phyloP scores from a whole-genome alignment of 78 protist genomes.

The Cavenderia fasciculata region DNA sequence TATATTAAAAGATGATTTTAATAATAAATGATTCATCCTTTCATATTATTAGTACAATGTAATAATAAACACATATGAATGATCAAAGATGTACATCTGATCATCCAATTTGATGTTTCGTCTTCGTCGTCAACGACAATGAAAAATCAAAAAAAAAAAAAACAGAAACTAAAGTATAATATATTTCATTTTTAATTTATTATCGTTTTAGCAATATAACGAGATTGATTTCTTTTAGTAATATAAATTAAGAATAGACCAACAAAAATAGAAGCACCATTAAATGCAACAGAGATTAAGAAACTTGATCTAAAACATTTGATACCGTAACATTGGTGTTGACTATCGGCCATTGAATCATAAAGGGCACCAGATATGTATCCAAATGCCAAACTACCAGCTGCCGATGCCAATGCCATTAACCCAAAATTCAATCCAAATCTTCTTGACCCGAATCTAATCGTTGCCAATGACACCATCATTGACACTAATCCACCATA shows the following conservation, averaged over 20 bases:
- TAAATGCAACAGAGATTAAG: neutral
- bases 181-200: no score
- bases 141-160: no score
- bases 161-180: no score
- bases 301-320: slow-evolving; percentile 18
- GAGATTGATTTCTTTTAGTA: slow-evolving; percentile 5
- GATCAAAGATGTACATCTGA: no score
- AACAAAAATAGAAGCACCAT: neutral
- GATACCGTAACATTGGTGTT: slow-evolving; percentile 23
- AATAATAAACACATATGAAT: no score
- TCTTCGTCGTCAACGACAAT: no score
- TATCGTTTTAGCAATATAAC: no score
- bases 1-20: no score
- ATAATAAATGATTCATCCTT: no score
- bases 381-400: slow-evolving; percentile 21
- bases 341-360: neutral
- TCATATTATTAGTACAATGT: no score
- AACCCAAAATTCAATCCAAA: slow-evolving; percentile 73
- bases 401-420: slow-evolving; percentile 55
- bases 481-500: slow-evolving; percentile 56
- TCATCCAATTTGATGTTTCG: no score
- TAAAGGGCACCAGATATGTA: slow-evolving; percentile 19
- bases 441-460: slow-evolving; percentile 56
- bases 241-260: slow-evolving; percentile 2
- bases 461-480: slow-evolving; percentile 24